Base-by-base conservation (phyloP, 495 filamentous ascomycete genomes). In the Hyaloscypha variabilis region DNA sequence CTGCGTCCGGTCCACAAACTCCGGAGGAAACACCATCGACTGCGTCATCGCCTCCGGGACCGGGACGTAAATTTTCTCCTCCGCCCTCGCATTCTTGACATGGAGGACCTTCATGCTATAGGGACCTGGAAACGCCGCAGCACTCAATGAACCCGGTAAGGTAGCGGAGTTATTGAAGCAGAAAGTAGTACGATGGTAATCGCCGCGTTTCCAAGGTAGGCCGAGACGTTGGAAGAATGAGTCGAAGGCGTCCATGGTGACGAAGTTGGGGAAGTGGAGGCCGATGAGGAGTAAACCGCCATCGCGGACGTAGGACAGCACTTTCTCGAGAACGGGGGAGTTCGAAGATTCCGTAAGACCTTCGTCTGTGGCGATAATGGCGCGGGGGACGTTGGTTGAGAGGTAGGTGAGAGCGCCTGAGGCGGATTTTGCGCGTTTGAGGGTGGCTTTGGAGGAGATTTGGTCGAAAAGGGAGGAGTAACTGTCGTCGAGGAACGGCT, bases 41-140 rank as follows among this genome's bases (percentile, higher is more conserved):
- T 76, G 61, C 17, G 69, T 71, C 26, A 31, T 59, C 13, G 70
- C 65, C 14, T 67, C 55, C 8, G 31, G 24, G 46, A 65, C 54
- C 8, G 77, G 74, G 25, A 72, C 52, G 72, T 76, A 79, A 10
- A 79, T 62, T 60, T 68, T 77, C 34, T 76, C 70, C 2, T 67
- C 24, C 17, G 31, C 39, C 34, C 28, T 50, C 6, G 75, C 75
- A 57, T 72, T 66, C 65, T 75, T 70, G 34, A 82, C 65, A 67
- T 77, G 77, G 8, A 80, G 60, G 6, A 71, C 77, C 73, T 81
- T 83, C 73, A 79, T 78, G 66, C 75, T 79, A 69, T 79, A 82
- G 30, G 68, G 60, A 17, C 53, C 30, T 19, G 77, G 74, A 21
- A 83, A 71, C 25, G 46, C 61, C 29, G 29, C 39, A 56, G 53